These are phyloP conservation scores for Ulota crispa DNA, from an alignment of 225 moss, liverwort and hornwort species.

Conservation along the genomic window DNA sequence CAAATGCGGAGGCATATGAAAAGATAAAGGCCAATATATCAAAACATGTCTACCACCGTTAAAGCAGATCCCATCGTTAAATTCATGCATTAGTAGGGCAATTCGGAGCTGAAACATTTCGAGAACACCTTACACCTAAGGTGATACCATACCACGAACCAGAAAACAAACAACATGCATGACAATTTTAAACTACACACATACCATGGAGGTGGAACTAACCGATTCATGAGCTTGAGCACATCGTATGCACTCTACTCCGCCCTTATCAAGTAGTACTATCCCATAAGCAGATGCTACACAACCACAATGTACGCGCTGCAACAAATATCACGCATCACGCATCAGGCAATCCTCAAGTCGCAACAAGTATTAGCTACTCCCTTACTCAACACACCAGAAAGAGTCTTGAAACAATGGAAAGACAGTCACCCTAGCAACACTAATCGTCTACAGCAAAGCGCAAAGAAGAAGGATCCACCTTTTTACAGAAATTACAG, in stretches of 20 bases:
- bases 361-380: background rate
- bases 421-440: background rate
- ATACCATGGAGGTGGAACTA: conserved; percentile 45
- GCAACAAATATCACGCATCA: conserved; percentile 28
- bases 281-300: conserved; percentile 75
- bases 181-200: conserved; percentile 21
- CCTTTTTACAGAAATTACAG: conserved; percentile 95
- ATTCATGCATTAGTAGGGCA: background rate
- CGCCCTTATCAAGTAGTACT: conserved; percentile 86
- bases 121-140: background rate
- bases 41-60: background rate
- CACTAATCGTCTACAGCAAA: background rate
- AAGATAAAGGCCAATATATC: conserved; percentile 2
- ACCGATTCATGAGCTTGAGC: conserved; percentile 55
- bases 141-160: background rate
- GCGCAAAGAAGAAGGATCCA: conserved; percentile 12
- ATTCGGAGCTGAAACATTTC: background rate
- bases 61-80: background rate
- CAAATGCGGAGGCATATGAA: conserved; percentile 14
- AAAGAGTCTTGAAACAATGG: background rate
- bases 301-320: conserved; percentile 98
- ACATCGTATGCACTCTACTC: conserved; percentile 85
- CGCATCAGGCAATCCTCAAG: background rate
- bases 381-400: background rate
- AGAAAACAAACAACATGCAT: background rate